Conservation (phyloP, 176 grass and related monocot genomes). For the Oryza nivara region DNA sequence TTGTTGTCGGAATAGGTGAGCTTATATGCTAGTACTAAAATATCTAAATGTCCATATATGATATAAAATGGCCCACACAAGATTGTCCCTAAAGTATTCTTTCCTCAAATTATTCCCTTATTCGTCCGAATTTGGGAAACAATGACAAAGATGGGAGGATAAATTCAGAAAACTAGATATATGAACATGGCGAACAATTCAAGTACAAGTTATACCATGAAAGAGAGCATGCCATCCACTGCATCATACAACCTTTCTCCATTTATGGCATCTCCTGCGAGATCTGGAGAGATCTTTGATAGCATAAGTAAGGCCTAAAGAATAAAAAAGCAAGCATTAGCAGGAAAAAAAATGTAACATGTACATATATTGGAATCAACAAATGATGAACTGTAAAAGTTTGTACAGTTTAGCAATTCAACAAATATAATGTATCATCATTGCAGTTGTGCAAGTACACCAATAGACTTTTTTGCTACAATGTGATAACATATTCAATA, state of each 20-base stretch:
- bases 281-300: slow-evolving; percentile 20
- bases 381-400: too few species aligned
- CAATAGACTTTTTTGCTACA: not conserved
- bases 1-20: too few species aligned
- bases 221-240: slow-evolving; percentile 49
- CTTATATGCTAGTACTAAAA: too few species aligned
- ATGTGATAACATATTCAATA: not conserved
- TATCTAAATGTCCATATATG: too few species aligned
- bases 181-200: not conserved
- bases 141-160: not conserved
- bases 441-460: not conserved
- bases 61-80: too few species aligned
- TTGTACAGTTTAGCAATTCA: too few species aligned
- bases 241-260: slow-evolving; percentile 34
- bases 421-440: too few species aligned
- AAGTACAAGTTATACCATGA: slow-evolving; percentile 23
- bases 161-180: not conserved
- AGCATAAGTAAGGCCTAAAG: slow-evolving; percentile 28
- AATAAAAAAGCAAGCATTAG: not conserved
- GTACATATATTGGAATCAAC: too few species aligned
- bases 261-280: slow-evolving; percentile 30
- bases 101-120: too few species aligned
- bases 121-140: not conserved
- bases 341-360: not conserved
- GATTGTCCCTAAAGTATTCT: too few species aligned